phyloP scores from a whole-genome alignment of 352 stramenopile species.

The Phytophthora citrophthora region DNA sequence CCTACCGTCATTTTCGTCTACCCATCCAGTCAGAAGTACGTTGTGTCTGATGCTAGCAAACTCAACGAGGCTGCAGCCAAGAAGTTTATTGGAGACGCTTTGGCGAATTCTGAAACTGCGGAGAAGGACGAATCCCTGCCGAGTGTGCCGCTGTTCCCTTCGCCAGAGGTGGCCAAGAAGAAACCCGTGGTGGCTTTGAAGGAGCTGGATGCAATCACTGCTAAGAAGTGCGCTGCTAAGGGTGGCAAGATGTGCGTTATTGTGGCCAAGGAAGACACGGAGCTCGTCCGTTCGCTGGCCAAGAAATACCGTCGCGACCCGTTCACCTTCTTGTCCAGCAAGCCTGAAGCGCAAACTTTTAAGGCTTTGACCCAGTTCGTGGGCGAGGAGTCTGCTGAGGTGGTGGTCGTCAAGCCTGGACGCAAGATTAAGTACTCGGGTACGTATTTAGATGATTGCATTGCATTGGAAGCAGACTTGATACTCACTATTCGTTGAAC shows the following conservation, averaged over 20 bases:
- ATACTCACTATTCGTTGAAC: slow-evolving; percentile 12
- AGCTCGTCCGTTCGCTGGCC: slow-evolving; percentile 58
- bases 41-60: slow-evolving; percentile 33
- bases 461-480: too few species aligned
- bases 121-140: slow-evolving; percentile 41
- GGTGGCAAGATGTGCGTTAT: slow-evolving; percentile 81
- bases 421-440: slow-evolving; percentile 66
- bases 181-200: slow-evolving; percentile 61
- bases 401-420: slow-evolving; percentile 69
- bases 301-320: slow-evolving; percentile 84
- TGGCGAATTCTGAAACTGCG: slow-evolving; percentile 37
- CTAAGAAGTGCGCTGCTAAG: slow-evolving; percentile 52
- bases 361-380: slow-evolving; percentile 47
- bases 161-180: slow-evolving; percentile 73
- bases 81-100: slow-evolving; percentile 59
- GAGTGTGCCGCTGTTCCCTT: slow-evolving; percentile 66
- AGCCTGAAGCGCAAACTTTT: slow-evolving; percentile 42
- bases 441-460: slow-evolving; percentile 26
- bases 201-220: slow-evolving; percentile 39
- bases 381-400: slow-evolving; percentile 31
- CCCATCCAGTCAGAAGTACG: slow-evolving; percentile 52
- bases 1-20: slow-evolving; percentile 72
- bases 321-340: slow-evolving; percentile 64
- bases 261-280: slow-evolving; percentile 46
- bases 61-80: slow-evolving; percentile 60